Base-by-base conservation (phyloP, 805 yeast genomes). In the Nakazawaea laoshanensis region DNA sequence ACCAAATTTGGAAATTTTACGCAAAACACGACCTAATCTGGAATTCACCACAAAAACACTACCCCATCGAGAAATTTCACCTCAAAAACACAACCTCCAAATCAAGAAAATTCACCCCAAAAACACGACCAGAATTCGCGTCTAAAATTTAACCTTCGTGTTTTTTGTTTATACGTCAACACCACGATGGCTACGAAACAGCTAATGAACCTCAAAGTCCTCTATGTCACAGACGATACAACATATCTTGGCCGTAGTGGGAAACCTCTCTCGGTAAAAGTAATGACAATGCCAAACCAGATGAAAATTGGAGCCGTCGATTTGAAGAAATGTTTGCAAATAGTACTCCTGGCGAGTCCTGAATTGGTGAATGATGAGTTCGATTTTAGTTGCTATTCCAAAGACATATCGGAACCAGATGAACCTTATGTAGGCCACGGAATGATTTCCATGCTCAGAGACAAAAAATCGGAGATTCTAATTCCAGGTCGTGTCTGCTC, bases 401-500 rank as follows among this genome's bases (percentile, higher is more conserved):
- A 74, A 51, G 60, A 76, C 53, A 47, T 72, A 47, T 45, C 72
- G 34, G 60, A 76, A 52, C 59, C 67, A 52, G 57, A 72, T 58
- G 61, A 74, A 59, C 59, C 77, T 46, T 52, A 65, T 50, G 66
- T 60, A 46, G 70, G 68, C 4, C 63, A 55, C 36, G 71, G 71
- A 2, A 42, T 63, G 18, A 55, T 56, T 11, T 60, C 67, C 3
- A 54, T 50, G 24, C 33, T 63, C 2, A 25, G 40, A 10, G 46
- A 45, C 3, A 44, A 45, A 25, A 42, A 43, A 15, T 34, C 33
- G 18, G 39, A 32, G 20, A 57, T 65, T 4, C 62, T 77, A 4
- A 71, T 79, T 9, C 63, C 67, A 3, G 70, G 70, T 3, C 44
- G 79, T 35, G 74, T 76, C 22, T 74, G 80, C 43, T 68, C 45